Evolutionary conservation across 129 eudicot genomes (phyloP), one percentile per base, ranked within the genome.

Genomic region (Dittrichia graveolens): DNA sequence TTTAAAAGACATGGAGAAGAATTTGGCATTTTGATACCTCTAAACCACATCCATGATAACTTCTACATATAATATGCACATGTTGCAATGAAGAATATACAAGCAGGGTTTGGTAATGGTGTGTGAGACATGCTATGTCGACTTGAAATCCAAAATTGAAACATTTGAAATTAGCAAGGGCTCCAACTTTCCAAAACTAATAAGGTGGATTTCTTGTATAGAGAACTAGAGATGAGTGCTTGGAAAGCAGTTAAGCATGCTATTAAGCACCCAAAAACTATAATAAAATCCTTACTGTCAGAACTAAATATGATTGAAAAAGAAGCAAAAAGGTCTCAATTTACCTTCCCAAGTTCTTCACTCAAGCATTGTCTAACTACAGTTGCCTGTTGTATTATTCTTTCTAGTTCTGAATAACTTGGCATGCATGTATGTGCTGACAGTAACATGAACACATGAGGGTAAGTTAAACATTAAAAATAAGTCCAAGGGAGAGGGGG

Each of bases 341-440:
- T 60, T 84, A 93, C 98, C 98, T 90, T 93, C 75, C 86, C 83
- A 31, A 45, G 79, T 71, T 93, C 98, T 70, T 89, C 92, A 53
- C 75, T 90, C 50, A 93, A 77, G 85, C 76, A 83, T 57, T 87
- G 95, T 66, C 87, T 80, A 73, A 90, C 98, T 78, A 85, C 89
- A 34, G 95, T 82, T 71, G 95, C 75, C 82, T 93, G 98, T 39
- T 88, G 96, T 77, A 93, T 84, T 61, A 93, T 82, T 85, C 91
- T 88, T 79, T 93, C 98, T 73, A 90, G 66, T 57, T 85, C 83
- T 35, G 98, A 86, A 72, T 82, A 83, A 75, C 95, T 90, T 38
- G 98, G 93, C 69, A 76, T 79, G 56, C 70, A 67, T 40, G 73
- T 67, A 78, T 83, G 78, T 59, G 86, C 98, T 93, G 82, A 46